Conservation (phyloP, 257 asterid genomes). For the Nicotiana knightiana region DNA sequence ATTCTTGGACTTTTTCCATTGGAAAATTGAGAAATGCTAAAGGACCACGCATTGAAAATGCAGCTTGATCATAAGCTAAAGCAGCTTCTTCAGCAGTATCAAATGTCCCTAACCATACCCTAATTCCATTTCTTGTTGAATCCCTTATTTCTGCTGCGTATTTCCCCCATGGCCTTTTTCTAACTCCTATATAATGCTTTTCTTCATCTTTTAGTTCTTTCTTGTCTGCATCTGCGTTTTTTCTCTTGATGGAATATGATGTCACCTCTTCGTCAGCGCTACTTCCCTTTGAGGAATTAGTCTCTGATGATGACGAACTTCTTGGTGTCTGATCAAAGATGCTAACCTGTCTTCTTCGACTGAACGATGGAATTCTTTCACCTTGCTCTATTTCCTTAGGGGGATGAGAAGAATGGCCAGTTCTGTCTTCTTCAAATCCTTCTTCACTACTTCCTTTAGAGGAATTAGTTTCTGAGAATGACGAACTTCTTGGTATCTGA, state of each 20-base stretch:
- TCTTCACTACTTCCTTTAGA: too few species aligned
- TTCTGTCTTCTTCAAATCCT: not conserved
- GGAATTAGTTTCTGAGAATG: not conserved
- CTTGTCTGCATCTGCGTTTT: conserved; percentile 12
- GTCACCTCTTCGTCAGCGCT: not conserved
- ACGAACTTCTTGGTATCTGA: not conserved
- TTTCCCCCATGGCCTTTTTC: conserved; percentile 48
- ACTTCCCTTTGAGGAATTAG: not conserved
- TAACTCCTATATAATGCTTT: conserved; percentile 30
- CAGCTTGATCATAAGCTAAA: conserved; percentile 47
- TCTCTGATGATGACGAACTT: not conserved
- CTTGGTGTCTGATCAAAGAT: not conserved
- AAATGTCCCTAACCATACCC: conserved; percentile 58
- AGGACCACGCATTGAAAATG: conserved; percentile 34
- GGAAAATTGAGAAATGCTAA: conserved; percentile 32
- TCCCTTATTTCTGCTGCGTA: conserved; percentile 47
- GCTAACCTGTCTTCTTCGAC: too few species aligned
- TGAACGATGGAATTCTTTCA: too few species aligned
- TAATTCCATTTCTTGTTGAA: conserved; percentile 34
- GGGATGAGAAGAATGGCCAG: not conserved
- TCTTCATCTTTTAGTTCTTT: conserved; percentile 6
- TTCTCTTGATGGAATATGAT: conserved; percentile 20
- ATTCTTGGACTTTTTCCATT: conserved; percentile 19
- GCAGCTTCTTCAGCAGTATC: conserved; percentile 35
- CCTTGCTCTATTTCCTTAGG: not conserved